A percentile compares a stretch with the other conserved stretches of the same genome.
Evolutionary conservation across 306 rosid genomes (phyloP).

Genomic region (Purshia tridentata): DNA sequence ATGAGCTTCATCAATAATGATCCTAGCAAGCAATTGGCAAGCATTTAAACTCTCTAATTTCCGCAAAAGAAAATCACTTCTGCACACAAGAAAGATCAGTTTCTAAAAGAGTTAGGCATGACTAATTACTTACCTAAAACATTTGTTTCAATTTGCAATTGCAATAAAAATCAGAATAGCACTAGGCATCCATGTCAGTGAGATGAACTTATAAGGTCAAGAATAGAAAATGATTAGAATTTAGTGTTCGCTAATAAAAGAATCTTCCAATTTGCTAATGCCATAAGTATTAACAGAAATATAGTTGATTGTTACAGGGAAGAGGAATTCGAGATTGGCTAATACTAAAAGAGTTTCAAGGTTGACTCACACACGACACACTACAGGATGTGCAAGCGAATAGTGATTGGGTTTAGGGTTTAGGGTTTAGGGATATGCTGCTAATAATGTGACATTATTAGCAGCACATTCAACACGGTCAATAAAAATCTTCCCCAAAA

Average conservation of each 20-base stretch:
- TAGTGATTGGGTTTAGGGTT: not conserved
- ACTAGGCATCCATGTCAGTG: not conserved
- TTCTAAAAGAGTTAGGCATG: conserved; percentile 19
- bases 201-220: not conserved
- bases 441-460: no score
- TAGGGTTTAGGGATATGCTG: no score
- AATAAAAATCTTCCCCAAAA: no score
- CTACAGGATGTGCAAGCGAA: not conserved
- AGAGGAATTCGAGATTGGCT: not conserved
- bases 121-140: not conserved
- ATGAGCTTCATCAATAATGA: conserved; percentile 97
- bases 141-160: not conserved
- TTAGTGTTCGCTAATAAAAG: not conserved
- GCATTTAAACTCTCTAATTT: conserved; percentile 72
- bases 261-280: not conserved
- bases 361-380: not conserved
- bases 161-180: not conserved
- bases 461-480: no score
- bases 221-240: not conserved
- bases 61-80: conserved; percentile 88
- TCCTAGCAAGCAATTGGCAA: conserved; percentile 90
- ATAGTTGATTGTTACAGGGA: not conserved
- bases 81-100: conserved; percentile 35
- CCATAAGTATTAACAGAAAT: not conserved
- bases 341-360: no score